Evolutionary conservation across 148 eudicot genomes (phyloP).

Genomic region (Chenopodium album): DNA sequence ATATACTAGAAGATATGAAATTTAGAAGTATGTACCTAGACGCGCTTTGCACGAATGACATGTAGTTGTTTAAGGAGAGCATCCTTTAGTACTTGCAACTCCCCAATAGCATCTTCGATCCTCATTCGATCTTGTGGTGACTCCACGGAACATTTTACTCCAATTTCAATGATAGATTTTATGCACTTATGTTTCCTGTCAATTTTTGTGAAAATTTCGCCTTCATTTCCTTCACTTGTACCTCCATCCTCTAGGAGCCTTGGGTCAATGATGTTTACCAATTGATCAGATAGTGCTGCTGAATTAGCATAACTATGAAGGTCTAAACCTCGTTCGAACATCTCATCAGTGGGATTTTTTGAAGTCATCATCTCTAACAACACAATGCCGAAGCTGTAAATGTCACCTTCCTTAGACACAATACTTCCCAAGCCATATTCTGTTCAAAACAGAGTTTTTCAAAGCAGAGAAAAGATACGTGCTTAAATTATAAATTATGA

Average conservation of each 20-base stretch:
- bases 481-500: no score
- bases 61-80: background rate
- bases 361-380: constrained; percentile 10
- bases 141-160: constrained; percentile 20
- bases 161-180: constrained; percentile 9
- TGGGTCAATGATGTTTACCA: constrained; percentile 11
- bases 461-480: background rate
- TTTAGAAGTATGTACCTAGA: no score
- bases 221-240: background rate
- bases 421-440: background rate
- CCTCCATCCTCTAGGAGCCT: background rate
- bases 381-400: background rate
- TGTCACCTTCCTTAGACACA: no score
- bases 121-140: constrained; percentile 26
- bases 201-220: background rate
- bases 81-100: constrained; percentile 4
- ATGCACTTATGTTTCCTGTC: constrained; percentile 1
- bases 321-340: background rate
- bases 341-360: background rate
- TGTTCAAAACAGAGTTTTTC: background rate
- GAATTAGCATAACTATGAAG: constrained; percentile 7
- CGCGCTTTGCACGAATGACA: background rate
- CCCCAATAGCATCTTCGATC: constrained; percentile 12
- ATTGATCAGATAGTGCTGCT: constrained; percentile 3
- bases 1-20: no score